phyloP scores from a whole-genome alignment of 2,329 filamentous ascomycete genomes.

The Aspergillus neoniger region DNA sequence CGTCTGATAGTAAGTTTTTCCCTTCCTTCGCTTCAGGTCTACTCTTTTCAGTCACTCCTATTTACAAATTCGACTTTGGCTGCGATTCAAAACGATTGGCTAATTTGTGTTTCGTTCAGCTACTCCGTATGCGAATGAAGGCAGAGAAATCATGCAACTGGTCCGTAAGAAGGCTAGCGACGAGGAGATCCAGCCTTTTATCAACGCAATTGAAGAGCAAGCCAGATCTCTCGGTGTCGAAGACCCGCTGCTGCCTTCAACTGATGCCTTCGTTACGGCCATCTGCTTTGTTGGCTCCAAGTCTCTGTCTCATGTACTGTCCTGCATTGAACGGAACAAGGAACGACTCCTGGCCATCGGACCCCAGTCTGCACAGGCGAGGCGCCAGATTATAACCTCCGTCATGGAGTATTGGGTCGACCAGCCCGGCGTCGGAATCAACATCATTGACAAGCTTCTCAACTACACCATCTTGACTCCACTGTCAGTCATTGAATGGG shows the following conservation, averaged over 20 bases:
- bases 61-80: not conserved
- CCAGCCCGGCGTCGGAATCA: slow-evolving; percentile 87
- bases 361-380: slow-evolving; percentile 70
- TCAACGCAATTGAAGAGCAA: slow-evolving; percentile 78
- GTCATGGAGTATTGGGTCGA: slow-evolving; percentile 93
- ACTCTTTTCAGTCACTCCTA: not conserved
- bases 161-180: slow-evolving; percentile 83
- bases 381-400: slow-evolving; percentile 83
- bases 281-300: slow-evolving; percentile 94
- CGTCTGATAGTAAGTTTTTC: slow-evolving; percentile 64
- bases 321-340: slow-evolving; percentile 93
- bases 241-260: slow-evolving; percentile 81
- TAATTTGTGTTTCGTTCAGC: slow-evolving; percentile 47
- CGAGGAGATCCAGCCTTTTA: slow-evolving; percentile 79
- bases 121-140: slow-evolving; percentile 79
- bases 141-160: slow-evolving; percentile 75
- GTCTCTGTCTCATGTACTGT: slow-evolving; percentile 91
- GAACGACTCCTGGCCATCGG: slow-evolving; percentile 81
- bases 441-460: slow-evolving; percentile 92
- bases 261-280: slow-evolving; percentile 89
- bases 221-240: slow-evolving; percentile 67
- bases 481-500: slow-evolving; percentile 84
- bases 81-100: slow-evolving; percentile 13
- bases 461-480: slow-evolving; percentile 96
- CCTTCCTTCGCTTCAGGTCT: not conserved